Evolutionary conservation across 78 protist species (phyloP), one percentile per base, ranked within the genome.

Genomic region (Dictyostelium brefeldianum): DNA sequence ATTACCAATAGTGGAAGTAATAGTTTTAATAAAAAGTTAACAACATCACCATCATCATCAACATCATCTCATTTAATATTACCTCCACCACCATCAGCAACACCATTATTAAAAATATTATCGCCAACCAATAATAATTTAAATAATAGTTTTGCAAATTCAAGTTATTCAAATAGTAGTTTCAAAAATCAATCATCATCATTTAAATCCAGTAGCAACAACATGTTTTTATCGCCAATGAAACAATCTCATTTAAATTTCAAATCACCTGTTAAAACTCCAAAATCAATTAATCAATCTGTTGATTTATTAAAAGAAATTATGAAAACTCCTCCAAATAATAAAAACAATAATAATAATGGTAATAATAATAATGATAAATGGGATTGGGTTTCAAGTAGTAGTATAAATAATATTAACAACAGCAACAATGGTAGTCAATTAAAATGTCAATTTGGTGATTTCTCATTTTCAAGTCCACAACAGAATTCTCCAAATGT

Each of bases 61-160:
- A 54, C 81, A 73, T 73, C 91, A 43, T 18, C 29, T 6, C 78
- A 78, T 27, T 56, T 79, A 71, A 83, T 83, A 31, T 41, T 41
- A 54, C 91, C 91, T 71, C 91, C 90, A 36, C 90, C 91, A 83
- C 51, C 81, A 51, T 56, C 81, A 12, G 51, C 91, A 20, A 69
- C 90, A 18, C 90, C 90, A 82, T 6, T 82, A 50, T 36, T 82
- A 29, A 82, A 82, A 31, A 70, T 70, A 11, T n/a, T 82, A 36
- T 48, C 90, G n/a, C 90, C 90, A 22, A 43, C 65, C 31, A 82
- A 50, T 46, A 69, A 46, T 47, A 57, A 50, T 65, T 41, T 41
- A 41, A 43, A 27, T 64, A 81, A 51, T 47, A 81, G 75, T 67
- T 51, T 51, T 14, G 11, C 12, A 12, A 64, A 29, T 12, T 11